Conservation (phyloP, 345 rosid species). For the Pugionium cornutum region DNA sequence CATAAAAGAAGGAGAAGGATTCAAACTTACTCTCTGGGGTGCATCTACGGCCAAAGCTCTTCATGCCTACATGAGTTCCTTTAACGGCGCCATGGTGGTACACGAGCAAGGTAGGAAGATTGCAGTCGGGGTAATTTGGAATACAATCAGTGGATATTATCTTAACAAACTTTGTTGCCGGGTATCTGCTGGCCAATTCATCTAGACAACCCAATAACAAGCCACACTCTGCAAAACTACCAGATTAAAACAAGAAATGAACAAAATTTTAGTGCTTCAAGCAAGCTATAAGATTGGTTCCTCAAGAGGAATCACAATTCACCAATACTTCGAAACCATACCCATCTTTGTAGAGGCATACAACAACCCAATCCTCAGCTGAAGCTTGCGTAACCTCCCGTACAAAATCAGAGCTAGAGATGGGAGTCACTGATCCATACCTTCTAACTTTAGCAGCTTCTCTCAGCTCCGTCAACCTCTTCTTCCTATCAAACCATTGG, state of each 20-base stretch:
- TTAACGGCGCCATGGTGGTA: constrained; percentile 86
- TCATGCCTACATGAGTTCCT: constrained; percentile 83
- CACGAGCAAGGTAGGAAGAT: constrained; percentile 88
- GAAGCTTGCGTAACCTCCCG: constrained; percentile 93
- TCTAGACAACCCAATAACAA: constrained; percentile 76
- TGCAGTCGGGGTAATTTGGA: constrained; percentile 85
- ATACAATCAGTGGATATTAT: constrained; percentile 95
- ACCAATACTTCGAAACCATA: constrained; percentile 32
- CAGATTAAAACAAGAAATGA: constrained; percentile 15
- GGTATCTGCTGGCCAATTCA: constrained; percentile 77
- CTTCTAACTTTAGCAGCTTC: constrained; percentile 59
- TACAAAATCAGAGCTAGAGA: constrained; percentile 87
- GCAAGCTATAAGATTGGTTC: background rate
- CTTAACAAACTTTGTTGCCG: constrained; percentile 92
- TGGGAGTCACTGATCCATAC: constrained; percentile 83
- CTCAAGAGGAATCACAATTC: background rate
- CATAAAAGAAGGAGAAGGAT: background rate
- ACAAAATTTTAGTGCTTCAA: constrained; percentile 10
- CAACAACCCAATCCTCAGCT: constrained; percentile 92
- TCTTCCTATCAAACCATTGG: constrained; percentile 58
- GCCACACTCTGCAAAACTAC: constrained; percentile 73
- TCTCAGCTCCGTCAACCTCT: constrained; percentile 83
- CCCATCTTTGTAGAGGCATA: constrained; percentile 94
- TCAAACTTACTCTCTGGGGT: constrained; percentile 75
- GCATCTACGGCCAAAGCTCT: constrained; percentile 85